These are phyloP conservation scores for Bipolaris cookei DNA, from an alignment of 2,329 filamentous ascomycete species.

Conservation along the genomic window DNA sequence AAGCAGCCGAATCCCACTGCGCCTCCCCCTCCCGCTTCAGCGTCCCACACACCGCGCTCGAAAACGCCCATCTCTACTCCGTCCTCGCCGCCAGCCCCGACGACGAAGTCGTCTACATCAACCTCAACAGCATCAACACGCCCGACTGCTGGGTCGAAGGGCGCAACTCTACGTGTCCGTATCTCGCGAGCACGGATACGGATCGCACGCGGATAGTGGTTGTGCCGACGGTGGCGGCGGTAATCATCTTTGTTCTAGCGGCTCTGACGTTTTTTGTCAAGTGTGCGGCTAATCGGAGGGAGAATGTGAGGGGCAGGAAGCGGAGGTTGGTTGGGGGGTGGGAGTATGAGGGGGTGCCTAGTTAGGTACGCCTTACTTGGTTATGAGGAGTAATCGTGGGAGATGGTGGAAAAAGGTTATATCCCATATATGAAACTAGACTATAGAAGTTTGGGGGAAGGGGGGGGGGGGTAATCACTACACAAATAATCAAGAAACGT, in stretches of 20 bases:
- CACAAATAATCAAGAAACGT: too few relatives aligned
- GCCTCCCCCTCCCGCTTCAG: conserved; percentile 58
- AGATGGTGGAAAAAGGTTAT: too few relatives aligned
- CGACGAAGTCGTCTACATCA: conserved; percentile 57
- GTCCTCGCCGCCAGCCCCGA: conserved; percentile 24
- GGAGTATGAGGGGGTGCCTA: conserved; percentile 72
- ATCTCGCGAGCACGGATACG: conserved; percentile 54
- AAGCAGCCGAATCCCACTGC: conserved; percentile 55
- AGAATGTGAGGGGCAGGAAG: conserved; percentile 58
- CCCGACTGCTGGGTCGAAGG: conserved; percentile 66
- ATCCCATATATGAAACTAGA: too few relatives aligned
- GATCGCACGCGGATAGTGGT: conserved; percentile 59
- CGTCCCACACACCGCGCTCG: conserved; percentile 66
- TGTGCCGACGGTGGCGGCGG: conserved; percentile 66
- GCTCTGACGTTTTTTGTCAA: conserved; percentile 68
- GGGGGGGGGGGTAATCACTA: too few relatives aligned
- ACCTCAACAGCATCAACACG: conserved; percentile 66
- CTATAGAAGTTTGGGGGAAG: not conserved
- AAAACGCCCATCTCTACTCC: conserved; percentile 64
- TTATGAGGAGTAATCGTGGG: too few relatives aligned
- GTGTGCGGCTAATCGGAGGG: conserved; percentile 66
- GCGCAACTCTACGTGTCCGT: conserved; percentile 64
- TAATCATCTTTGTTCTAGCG: conserved; percentile 67
- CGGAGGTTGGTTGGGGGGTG: conserved; percentile 59
- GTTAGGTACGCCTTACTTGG: too few relatives aligned